A percentile compares a stretch with the other conserved stretches of the same genome.
phyloP scores from a whole-genome alignment of 2,329 filamentous ascomycete genomes.

The Colletotrichum lupini region DNA sequence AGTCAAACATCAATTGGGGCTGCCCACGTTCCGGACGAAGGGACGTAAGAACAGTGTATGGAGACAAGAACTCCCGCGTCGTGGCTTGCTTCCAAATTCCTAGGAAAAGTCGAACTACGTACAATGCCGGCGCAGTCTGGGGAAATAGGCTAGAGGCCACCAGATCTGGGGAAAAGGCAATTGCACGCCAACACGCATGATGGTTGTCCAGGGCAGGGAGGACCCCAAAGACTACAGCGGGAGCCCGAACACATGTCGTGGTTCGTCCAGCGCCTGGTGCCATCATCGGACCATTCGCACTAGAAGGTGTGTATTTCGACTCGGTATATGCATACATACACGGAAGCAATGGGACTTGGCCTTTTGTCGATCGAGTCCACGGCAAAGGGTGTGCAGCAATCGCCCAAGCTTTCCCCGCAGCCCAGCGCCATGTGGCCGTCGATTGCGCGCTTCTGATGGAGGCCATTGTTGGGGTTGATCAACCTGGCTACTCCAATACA shows the following conservation, averaged over 20 bases:
- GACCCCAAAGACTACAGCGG: background rate
- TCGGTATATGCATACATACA: slow-evolving; percentile 11
- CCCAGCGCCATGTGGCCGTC: slow-evolving; percentile 21
- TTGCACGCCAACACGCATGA: background rate
- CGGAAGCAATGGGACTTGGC: too few species aligned
- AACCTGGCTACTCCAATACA: background rate
- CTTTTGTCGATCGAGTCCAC: background rate
- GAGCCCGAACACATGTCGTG: slow-evolving; percentile 2
- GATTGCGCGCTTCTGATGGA: background rate
- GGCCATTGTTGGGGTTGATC: slow-evolving; percentile 11
- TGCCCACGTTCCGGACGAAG: background rate
- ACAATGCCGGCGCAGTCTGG: slow-evolving; percentile 14
- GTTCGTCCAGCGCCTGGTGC: slow-evolving; percentile 15
- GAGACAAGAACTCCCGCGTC: background rate
- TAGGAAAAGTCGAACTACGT: background rate
- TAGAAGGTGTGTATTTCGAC: background rate
- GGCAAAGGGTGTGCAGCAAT: background rate
- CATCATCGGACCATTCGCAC: slow-evolving; percentile 18
- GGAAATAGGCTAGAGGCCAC: slow-evolving; percentile 17
- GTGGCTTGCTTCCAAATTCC: background rate
- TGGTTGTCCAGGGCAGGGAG: slow-evolving; percentile 2
- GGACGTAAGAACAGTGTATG: background rate
- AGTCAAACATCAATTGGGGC: background rate
- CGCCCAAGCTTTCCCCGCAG: slow-evolving; percentile 22
- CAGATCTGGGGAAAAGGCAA: slow-evolving; percentile 22